Conservation (phyloP, 2,329 filamentous ascomycete species). For the Penicillium fuscoglaucum region DNA sequence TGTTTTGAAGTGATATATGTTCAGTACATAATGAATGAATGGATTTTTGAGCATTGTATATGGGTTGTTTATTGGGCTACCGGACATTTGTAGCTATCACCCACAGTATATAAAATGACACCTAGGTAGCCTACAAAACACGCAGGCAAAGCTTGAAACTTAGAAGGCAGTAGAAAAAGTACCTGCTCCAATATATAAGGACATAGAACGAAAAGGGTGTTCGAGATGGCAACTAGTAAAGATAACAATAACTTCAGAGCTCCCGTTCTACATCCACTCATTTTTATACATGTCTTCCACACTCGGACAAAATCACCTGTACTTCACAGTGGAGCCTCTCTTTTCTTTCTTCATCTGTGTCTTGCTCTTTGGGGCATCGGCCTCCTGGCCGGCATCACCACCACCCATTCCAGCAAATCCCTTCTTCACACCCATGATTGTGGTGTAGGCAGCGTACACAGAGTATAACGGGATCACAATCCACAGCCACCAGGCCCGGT, state of each 20-base stretch:
- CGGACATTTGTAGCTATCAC: neutral
- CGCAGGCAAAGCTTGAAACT: neutral
- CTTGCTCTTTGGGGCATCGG: conserved; percentile 46
- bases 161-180: neutral
- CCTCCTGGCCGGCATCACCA: conserved; percentile 26
- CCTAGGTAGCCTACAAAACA: neutral
- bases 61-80: neutral
- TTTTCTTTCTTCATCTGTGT: conserved; percentile 57
- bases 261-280: conserved; percentile 4
- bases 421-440: conserved; percentile 49
- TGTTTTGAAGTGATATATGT: conserved; percentile 11
- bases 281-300: conserved; percentile 11
- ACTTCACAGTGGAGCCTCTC: conserved; percentile 47
- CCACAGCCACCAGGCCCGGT: conserved; percentile 72
- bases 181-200: neutral
- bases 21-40: conserved; percentile 20
- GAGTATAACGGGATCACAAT: conserved; percentile 52
- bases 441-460: conserved; percentile 47
- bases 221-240: neutral
- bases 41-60: neutral
- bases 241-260: neutral
- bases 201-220: neutral
- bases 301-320: conserved; percentile 34
- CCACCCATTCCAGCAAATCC: conserved; percentile 46
- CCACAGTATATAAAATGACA: neutral